Evolutionary conservation across 768 basidiomycete species (phyloP).

Genomic region (button mushroom (Agaricus bisporus)): DNA sequence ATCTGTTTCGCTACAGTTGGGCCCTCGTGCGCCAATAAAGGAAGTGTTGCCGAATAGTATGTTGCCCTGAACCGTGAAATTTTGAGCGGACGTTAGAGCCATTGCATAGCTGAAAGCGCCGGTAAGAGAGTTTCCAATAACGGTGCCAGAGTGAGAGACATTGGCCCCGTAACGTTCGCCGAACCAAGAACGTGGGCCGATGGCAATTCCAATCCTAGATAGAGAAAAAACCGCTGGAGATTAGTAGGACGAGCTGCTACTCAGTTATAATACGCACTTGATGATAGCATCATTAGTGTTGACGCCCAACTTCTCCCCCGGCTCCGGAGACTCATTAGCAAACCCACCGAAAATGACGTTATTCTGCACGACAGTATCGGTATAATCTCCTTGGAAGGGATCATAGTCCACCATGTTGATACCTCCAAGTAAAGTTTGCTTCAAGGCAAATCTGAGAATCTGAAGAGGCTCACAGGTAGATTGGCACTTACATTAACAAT

Average conservation of each 20-base stretch:
- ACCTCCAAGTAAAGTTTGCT: constrained; percentile 69
- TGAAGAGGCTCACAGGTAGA: not conserved
- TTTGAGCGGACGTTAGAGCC: constrained; percentile 53
- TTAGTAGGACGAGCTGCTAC: not conserved
- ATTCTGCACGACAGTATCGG: constrained; percentile 56
- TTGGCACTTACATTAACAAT: constrained; percentile 47
- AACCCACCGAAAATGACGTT: constrained; percentile 69
- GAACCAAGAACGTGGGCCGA: constrained; percentile 77
- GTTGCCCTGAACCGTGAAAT: constrained; percentile 66
- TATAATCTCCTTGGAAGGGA: constrained; percentile 64
- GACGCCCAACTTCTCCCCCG: constrained; percentile 41
- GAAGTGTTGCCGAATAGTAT: constrained; percentile 60
- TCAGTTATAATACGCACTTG: constrained; percentile 44
- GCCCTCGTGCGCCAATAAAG: constrained; percentile 65
- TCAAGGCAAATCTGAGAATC: constrained; percentile 7
- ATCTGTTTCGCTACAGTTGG: constrained; percentile 51
- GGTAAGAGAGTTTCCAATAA: constrained; percentile 50
- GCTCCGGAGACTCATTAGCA: constrained; percentile 37
- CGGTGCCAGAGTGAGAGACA: constrained; percentile 48
- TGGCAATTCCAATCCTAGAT: constrained; percentile 69
- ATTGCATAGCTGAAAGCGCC: constrained; percentile 75
- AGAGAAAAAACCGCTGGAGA: not conserved
- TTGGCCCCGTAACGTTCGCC: constrained; percentile 44
- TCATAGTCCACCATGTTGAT: constrained; percentile 74
- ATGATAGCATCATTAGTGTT: constrained; percentile 58